Base-by-base conservation (phyloP, 1,284 basidiomycete genomes). In the Wallemia ichthyophaga region DNA sequence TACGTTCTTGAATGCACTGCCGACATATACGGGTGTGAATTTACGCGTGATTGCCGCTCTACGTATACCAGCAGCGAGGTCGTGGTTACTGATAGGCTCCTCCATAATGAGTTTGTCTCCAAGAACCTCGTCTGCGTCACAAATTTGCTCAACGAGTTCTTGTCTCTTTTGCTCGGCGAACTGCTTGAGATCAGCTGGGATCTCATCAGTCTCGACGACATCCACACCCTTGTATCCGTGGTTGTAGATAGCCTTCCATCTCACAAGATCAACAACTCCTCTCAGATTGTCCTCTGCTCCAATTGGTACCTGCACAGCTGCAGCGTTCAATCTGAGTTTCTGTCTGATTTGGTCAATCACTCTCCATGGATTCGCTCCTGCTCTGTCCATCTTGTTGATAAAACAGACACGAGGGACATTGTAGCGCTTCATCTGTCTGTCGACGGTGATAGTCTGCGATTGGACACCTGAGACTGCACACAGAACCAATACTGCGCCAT, bases 301-400 rank as follows among this genome's bases (percentile, higher is more conserved):
- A 63, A 98, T 98, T 11, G 92, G 94, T 24, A 96, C 78, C 66
- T 96, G 89, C 13, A 96, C 83, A n/a, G 91, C 85, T 1, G 94
- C 94, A 26, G 91, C 89, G 53, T 83, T 77, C 64, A 95, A 88
- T 64, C 82, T 81, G 58, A 98, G 80, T 72, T 98, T 99, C 15
- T 78, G 76, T 61, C 89, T 78, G 63, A 99, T 86, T 70, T 98
- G 94, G 60, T 80, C 76, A 57, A 98, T 81, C 58, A 98, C 89
- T 60, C 89, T 77, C 83, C 85, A 92, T 2, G 94, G 94, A 71
- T 96, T 96, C 27, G 92, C 85, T 59, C 94, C 94, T 61, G 91
- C 88, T 64, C 89, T 85, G 68, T 99, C 94, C 94, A 99, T 98
- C 73, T 99, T 98, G 74, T 98, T 99, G 69, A 99, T 83, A 69